These are phyloP conservation scores for Cephaloascus fragrans DNA, from an alignment of 805 yeast genomes.

Conservation along the genomic window DNA sequence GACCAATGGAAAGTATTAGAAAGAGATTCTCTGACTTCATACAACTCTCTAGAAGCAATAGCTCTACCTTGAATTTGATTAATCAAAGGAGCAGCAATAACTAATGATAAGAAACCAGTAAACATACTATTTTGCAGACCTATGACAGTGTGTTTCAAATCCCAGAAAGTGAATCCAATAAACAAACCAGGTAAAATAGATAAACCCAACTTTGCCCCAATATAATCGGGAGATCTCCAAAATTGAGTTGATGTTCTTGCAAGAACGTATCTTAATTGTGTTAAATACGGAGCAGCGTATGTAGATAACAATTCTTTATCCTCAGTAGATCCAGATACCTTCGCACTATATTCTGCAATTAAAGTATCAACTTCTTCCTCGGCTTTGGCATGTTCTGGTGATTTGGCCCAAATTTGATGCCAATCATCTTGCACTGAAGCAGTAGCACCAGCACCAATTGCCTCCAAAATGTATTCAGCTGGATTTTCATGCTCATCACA, in stretches of 20 bases:
- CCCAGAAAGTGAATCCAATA: slow-evolving; percentile 13
- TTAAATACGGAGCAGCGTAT: slow-evolving; percentile 11
- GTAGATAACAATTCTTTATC: slow-evolving; percentile 2
- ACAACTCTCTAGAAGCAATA: slow-evolving; percentile 47
- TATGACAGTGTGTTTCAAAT: slow-evolving; percentile 22
- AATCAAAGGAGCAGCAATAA: slow-evolving; percentile 45
- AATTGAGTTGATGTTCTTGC: slow-evolving; percentile 8
- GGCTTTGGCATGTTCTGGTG: slow-evolving; percentile 7
- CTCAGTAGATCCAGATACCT: not conserved
- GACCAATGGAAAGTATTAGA: slow-evolving; percentile 73
- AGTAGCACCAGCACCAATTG: slow-evolving; percentile 78
- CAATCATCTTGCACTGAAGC: slow-evolving; percentile 50
- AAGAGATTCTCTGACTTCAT: slow-evolving; percentile 60
- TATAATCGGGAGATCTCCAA: slow-evolving; percentile 13
- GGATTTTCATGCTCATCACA: slow-evolving; percentile 59
- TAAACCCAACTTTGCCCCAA: slow-evolving; percentile 8
- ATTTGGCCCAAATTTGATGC: slow-evolving; percentile 48
- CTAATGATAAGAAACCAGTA: slow-evolving; percentile 48
- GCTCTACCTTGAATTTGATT: slow-evolving; percentile 59
- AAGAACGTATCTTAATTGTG: slow-evolving; percentile 10
- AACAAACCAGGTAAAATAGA: slow-evolving; percentile 4
- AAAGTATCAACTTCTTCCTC: slow-evolving; percentile 5
- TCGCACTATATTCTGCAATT: slow-evolving; percentile 4
- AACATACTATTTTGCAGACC: slow-evolving; percentile 28
- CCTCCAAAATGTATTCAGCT: slow-evolving; percentile 66